Evolutionary conservation across 1,284 basidiomycete genomes (phyloP).

Genomic region (Dichomitus squalens): DNA sequence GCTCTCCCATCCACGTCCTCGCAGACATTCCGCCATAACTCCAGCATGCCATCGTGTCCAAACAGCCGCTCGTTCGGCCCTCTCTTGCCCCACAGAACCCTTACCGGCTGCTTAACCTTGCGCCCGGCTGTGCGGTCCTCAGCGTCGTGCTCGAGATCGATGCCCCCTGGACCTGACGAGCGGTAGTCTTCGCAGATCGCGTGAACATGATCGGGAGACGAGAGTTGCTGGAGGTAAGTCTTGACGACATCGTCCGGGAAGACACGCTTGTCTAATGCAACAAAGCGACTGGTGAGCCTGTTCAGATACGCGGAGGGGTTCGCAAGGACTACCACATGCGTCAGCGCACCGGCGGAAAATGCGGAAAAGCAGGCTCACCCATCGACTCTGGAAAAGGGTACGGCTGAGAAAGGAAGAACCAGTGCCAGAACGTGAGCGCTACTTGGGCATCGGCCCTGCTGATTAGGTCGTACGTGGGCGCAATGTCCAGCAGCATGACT

Average conservation of each 20-base stretch:
- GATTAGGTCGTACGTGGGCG: not conserved
- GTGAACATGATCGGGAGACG: not conserved
- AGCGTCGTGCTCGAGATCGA: not conserved
- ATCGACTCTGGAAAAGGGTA: not conserved
- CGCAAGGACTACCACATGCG: not conserved
- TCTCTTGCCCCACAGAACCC: not conserved
- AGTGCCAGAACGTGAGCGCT: not conserved
- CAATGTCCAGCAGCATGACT: conserved; percentile 1
- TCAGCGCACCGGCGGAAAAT: not conserved
- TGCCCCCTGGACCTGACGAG: not conserved
- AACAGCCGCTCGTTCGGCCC: not conserved
- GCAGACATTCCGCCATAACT: not conserved
- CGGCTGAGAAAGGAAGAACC: not conserved
- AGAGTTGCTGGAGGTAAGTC: not conserved
- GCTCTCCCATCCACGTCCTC: not conserved
- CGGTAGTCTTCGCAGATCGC: not conserved
- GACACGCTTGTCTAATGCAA: not conserved
- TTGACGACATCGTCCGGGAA: not conserved
- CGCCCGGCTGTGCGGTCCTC: not conserved
- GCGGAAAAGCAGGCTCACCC: not conserved
- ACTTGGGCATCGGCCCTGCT: not conserved
- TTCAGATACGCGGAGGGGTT: not conserved
- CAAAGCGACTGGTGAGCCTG: not conserved
- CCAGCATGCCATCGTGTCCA: not conserved
- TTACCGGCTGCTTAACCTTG: not conserved